phyloP scores from a whole-genome alignment of 371 early-diverging fungal species.

The Capniomyces stellatus region DNA sequence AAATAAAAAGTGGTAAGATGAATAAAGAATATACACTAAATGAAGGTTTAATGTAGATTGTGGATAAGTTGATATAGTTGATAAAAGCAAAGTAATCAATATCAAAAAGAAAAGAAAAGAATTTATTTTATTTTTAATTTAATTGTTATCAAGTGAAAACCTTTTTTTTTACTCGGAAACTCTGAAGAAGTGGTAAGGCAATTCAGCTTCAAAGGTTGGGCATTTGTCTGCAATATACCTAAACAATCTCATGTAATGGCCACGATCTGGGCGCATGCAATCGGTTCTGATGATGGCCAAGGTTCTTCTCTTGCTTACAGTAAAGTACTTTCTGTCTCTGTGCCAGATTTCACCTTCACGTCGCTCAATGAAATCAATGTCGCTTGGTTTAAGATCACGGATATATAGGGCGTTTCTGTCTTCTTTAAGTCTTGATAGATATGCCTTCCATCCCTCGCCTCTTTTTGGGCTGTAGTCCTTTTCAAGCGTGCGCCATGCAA shows the following conservation, averaged over 20 bases:
- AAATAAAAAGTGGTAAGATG: too few species aligned
- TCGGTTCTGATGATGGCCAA: not conserved
- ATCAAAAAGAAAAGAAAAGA: too few species aligned
- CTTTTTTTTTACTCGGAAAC: too few species aligned
- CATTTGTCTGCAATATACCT: not conserved
- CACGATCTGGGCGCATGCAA: not conserved
- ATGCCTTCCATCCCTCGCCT: not conserved
- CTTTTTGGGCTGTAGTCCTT: constrained; percentile 3
- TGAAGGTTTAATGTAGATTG: too few species aligned
- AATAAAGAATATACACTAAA: too few species aligned
- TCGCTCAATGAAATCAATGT: not conserved
- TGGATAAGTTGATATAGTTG: too few species aligned
- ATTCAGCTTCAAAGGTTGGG: not conserved
- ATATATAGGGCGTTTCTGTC: not conserved
- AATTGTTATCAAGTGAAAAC: too few species aligned
- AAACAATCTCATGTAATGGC: not conserved
- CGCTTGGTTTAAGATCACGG: not conserved
- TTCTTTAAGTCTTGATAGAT: not conserved
- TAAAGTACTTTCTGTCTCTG: not conserved
- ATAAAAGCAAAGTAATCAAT: too few species aligned
- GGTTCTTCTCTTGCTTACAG: not conserved
- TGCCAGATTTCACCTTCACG: constrained; percentile 1
- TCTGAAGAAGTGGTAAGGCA: not conserved
- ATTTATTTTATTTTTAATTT: too few species aligned
- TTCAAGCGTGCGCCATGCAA: not conserved